Conservation (phyloP, 345 rosid genomes). For the Sonneratia alba region DNA sequence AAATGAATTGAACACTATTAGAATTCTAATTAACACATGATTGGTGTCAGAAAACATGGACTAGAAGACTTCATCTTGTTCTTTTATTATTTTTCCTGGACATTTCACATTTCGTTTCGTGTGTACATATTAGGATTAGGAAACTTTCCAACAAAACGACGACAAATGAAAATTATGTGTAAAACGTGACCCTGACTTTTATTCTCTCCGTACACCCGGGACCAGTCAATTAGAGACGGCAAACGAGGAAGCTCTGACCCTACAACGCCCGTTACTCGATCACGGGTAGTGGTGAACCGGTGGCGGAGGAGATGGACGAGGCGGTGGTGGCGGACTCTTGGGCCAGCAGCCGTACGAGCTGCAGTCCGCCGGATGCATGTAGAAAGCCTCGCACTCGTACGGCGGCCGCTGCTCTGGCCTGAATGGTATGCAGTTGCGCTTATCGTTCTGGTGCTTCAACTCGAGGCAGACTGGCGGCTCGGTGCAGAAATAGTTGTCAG, state of each 20-base stretch:
- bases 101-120: no score
- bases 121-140: no score
- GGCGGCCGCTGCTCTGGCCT: constrained; percentile 56
- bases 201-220: no score
- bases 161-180: no score
- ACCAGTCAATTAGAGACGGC: neutral
- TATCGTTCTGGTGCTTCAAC: constrained; percentile 43
- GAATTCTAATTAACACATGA: no score
- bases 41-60: no score
- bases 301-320: constrained; percentile 6
- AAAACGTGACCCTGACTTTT: no score
- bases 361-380: constrained; percentile 46
- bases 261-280: no score
- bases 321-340: constrained; percentile 16
- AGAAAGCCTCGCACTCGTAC: constrained; percentile 44
- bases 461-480: constrained; percentile 55
- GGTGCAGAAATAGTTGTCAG: constrained; percentile 45
- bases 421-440: constrained; percentile 45
- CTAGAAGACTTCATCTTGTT: no score
- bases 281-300: constrained; percentile 3
- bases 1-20: no score
- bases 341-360: constrained; percentile 43
- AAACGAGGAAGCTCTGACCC: neutral
- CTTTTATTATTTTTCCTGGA: no score
- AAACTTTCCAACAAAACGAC: no score